Percentiles rank a stretch among this genome's conserved stretches.
These are phyloP conservation scores for Periconia macrospinosa DNA, from an alignment of 2,329 filamentous ascomycete genomes.

Conservation along the genomic window DNA sequence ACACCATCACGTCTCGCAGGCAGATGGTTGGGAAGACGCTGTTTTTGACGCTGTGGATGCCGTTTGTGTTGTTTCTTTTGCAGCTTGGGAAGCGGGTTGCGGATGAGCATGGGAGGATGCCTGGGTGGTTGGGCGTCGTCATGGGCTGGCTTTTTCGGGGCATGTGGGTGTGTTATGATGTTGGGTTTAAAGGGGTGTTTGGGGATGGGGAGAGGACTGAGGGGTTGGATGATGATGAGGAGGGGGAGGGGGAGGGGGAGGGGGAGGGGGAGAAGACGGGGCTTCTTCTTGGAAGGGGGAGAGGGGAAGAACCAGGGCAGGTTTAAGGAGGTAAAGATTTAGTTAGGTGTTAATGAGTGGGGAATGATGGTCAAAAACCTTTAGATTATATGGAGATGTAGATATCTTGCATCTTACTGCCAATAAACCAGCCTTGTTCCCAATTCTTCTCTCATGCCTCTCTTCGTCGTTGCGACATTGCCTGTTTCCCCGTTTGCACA, in stretches of 20 bases:
- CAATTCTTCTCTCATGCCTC: too few species aligned
- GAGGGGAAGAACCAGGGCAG: too few species aligned
- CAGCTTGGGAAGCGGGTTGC: conserved; percentile 54
- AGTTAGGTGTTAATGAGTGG: too few species aligned
- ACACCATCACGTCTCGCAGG: conserved; percentile 65
- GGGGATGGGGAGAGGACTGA: conserved; percentile 80
- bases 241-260: not conserved
- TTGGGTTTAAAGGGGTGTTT: conserved; percentile 66
- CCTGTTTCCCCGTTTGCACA: too few species aligned
- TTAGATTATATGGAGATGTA: too few species aligned
- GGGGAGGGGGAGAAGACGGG: not conserved
- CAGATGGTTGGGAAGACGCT: conserved; percentile 69
- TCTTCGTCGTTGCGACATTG: too few species aligned
- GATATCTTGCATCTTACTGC: too few species aligned
- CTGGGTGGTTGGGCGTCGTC: conserved; percentile 64
- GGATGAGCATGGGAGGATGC: conserved; percentile 68
- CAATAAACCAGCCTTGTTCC: too few species aligned
- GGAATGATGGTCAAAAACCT: too few species aligned
- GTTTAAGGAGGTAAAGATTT: too few species aligned
- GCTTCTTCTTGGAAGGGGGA: not conserved
- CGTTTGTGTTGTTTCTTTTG: conserved; percentile 60
- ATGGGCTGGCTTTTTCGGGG: conserved; percentile 57
- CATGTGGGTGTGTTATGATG: conserved; percentile 69
- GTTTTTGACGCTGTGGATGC: conserved; percentile 63
- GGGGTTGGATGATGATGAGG: conserved; percentile 17